A percentile compares a stretch with the other conserved stretches of the same genome.
phyloP scores from a whole-genome alignment of 2,329 filamentous ascomycete species.

The Penicillium olsonii region DNA sequence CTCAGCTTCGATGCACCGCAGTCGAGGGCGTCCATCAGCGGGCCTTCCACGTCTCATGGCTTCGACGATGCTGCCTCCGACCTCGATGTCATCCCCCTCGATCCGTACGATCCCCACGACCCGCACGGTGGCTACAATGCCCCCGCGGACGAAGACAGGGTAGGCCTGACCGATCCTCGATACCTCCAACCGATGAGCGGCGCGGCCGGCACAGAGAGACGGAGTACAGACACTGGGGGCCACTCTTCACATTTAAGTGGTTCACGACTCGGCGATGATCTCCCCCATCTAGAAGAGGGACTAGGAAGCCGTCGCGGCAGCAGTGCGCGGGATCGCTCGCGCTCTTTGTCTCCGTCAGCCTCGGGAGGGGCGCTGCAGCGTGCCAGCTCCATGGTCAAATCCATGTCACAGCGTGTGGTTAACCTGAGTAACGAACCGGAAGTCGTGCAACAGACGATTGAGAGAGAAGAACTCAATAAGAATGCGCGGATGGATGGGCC shows the following conservation, averaged over 20 bases:
- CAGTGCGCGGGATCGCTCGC: constrained; percentile 38
- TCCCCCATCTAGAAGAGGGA: constrained; percentile 59
- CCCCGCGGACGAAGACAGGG: constrained; percentile 54
- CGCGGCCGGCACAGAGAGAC: constrained; percentile 44
- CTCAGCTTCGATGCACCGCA: constrained; percentile 40
- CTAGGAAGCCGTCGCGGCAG: constrained; percentile 60
- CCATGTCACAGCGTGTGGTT: constrained; percentile 96
- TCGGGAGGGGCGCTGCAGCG: constrained; percentile 64
- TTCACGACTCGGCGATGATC: constrained; percentile 62
- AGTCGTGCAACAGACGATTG: constrained; percentile 70
- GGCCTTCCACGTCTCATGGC: constrained; percentile 20
- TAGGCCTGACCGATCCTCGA: constrained; percentile 59
- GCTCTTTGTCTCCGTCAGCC: constrained; percentile 65
- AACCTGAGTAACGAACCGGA: constrained; percentile 95
- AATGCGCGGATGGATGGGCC: constrained; percentile 55
- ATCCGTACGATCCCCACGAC: constrained; percentile 40
- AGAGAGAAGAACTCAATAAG: constrained; percentile 57
- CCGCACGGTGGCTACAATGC: constrained; percentile 56
- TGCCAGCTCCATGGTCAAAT: constrained; percentile 74
- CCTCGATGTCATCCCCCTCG: constrained; percentile 32
- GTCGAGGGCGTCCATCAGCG: constrained; percentile 8
- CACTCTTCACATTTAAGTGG: constrained; percentile 57
- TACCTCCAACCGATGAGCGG: constrained; percentile 61
- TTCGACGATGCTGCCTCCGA: constrained; percentile 32
- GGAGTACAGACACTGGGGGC: constrained; percentile 53